Evolutionary conservation across 768 basidiomycete species (phyloP), one percentile per base, ranked within the genome.

Genomic region (Amanita thiersii): DNA sequence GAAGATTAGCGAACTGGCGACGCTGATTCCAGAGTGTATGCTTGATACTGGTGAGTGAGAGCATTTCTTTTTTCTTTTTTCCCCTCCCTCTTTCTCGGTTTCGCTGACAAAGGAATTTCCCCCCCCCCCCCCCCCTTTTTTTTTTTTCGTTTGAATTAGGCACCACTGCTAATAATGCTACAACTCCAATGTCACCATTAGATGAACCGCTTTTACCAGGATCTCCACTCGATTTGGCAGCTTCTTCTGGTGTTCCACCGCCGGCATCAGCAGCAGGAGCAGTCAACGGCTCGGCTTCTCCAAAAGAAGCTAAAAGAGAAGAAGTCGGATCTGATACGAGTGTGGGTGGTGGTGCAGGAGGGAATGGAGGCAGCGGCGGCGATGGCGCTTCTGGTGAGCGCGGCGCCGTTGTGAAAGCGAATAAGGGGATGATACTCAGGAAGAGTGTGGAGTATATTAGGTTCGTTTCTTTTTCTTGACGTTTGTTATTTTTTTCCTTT

Each of bases 381-480:
- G 53, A 31, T 8, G 10, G n/a, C 10, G 40, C 34, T 12, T 15
- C 9, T 2, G 49, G 45, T 14, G 52, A 44, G 1, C 54, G 46
- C 2, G 65, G 64, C 14, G 60, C 58, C 14, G 69, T 72, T 21
- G 81, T 87, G 40, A 93, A 93, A 56, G 90, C 90, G 19, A 93
- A 94, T 64, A 94, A 94, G 69, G 90, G 91, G 24, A 87, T 93
- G 80, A 91, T 94, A 31, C 61, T 94, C 33, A 60, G 86, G 50
- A 94, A 87, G 72, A 81, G 79, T 42, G 81, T 85, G 2, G 81
- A 83, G 52, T 81, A 83, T 52, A 81, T 83, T 21, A 50, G 70
- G 65, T 72, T 35, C 2, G 60, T 59, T 26, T 19, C 14, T 14
- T 18, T 26, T 23, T 35, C 24, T 21, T 40, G 14, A 39, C 39